Base-by-base conservation (phyloP, 768 basidiomycete genomes). In the Lactifluus pinguis region DNA sequence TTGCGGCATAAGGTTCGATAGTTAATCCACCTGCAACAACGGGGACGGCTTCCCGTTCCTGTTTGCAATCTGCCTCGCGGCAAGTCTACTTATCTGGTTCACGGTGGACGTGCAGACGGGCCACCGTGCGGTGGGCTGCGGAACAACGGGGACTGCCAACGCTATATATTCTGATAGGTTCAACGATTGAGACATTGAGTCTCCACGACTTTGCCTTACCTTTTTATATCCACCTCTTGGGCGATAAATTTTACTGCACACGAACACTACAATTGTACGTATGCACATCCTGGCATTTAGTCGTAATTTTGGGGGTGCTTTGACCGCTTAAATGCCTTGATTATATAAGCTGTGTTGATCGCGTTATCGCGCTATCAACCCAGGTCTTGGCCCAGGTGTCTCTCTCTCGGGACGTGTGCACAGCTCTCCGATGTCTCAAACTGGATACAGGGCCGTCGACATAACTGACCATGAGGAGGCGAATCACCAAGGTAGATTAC, bases 31-130 rank as follows among this genome's bases (percentile, higher is more conserved):
- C n/a, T n/a, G 84, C 0, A 78, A 83, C 69, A 90, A 87, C 68
- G 91, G 90, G 90, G 78, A 81, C 68, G 90, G 90, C 0, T 92
- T 92, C 70, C 86, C 88, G 2, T 92, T 92, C 75, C 73, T 92
- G 25, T 91, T 92, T 66, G 85, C 83, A 32, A 72, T 91, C 8
- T 90, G 87, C 65, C 69, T 74, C 10, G 68, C 72, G 21, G 89
- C 90, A 1, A 85, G 84, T 32, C 19, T 89, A 50, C 79, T 86
- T 17, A 92, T 92, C 56, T 92, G 88, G 87, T 84, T 92, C 68
- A 79, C 64, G 9, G 76, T 77, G 32, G 75, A 76, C 57, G 69
- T 77, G 51, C 66, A 65, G 44, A 73, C 67, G 73, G 1, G 73
- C 75, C 50, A 76, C 76, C 1, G 72, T 76, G 17, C 69, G 62